phyloP scores from a whole-genome alignment of 2,329 filamentous ascomycete species.

The Microsporum ferrugineum region DNA sequence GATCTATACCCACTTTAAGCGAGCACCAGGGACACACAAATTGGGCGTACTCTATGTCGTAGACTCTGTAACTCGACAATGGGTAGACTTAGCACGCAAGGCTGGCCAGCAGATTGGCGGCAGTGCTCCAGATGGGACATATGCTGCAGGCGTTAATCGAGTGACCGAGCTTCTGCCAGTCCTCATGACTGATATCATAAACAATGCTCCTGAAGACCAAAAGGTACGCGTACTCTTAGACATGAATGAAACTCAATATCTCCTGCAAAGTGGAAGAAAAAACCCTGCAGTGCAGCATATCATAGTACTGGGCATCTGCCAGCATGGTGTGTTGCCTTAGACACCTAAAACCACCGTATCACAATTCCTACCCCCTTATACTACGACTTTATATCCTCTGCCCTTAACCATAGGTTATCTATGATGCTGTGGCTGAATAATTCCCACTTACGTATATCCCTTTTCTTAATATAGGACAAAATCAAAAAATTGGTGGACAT shows the following conservation, averaged over 20 bases:
- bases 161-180: constrained; percentile 89
- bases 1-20: constrained; percentile 94
- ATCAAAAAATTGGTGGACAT: constrained; percentile 93
- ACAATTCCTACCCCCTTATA: constrained; percentile 5
- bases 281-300: background rate
- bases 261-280: constrained; percentile 1
- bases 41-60: constrained; percentile 98
- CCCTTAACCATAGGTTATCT: constrained; percentile 6
- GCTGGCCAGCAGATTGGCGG: constrained; percentile 70
- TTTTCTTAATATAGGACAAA: constrained; percentile 62
- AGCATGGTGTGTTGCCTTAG: constrained; percentile 7
- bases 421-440: constrained; percentile 24
- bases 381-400: constrained; percentile 8
- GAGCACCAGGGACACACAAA: constrained; percentile 88
- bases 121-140: constrained; percentile 79
- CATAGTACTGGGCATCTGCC: background rate
- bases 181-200: constrained; percentile 90
- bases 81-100: constrained; percentile 89
- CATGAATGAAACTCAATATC: constrained; percentile 10
- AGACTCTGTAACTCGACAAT: constrained; percentile 98
- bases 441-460: constrained; percentile 40
- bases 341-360: constrained; percentile 10
- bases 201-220: constrained; percentile 80
- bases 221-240: constrained; percentile 60
- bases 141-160: constrained; percentile 87